Base-by-base conservation (phyloP, 768 basidiomycete species). In the Mycena rosella region DNA sequence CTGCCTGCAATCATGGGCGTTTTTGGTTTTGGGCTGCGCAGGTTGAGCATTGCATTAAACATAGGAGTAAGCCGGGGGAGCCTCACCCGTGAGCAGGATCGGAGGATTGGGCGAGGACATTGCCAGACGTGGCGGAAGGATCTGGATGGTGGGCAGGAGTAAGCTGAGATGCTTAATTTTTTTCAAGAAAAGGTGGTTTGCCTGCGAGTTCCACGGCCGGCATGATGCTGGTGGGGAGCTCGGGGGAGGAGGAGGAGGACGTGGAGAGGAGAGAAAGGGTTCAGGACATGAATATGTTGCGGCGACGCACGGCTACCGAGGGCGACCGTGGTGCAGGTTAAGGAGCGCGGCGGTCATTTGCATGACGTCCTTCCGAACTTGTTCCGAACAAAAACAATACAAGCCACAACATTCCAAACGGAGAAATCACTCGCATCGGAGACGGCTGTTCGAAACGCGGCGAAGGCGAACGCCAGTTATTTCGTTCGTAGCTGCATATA, bases 1-100 rank as follows among this genome's bases (percentile, higher is more conserved):
- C 81, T 80, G 24, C 89, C 89, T 14, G 89, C 87, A 69, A 90
- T 84, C 64, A 89, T 84, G 36, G 89, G 89, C 10, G 89, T 90
- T 70, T 84, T 81, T 0, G 87, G 83, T 65, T 83, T 85, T 59
- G 85, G 81, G 49, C 88, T 90, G 63, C 24, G 48, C 38, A 48
- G 42, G 55, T 26, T 42, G 38, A 30, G 48, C 20, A 30, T 36
- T 15, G 22, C 20, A 30, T 36, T 15, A n/a, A 38, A 18, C 38
- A 57, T 29, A 62, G 53, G 60, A 34, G 42, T 22, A 63, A 42
- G 48, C 27, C 27, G 26, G 11, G 36, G 30, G n/a, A 40, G 18
- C 45, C 78, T 57, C 65, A 83, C 84, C 84, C 83, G 56, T 79
- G 70, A 11, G 83, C 73, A 58, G 83, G 80, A 17, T 78, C 83